Evolutionary conservation across 23 red algal species (phyloP).

Genomic region (Gracilaria caudata): DNA sequence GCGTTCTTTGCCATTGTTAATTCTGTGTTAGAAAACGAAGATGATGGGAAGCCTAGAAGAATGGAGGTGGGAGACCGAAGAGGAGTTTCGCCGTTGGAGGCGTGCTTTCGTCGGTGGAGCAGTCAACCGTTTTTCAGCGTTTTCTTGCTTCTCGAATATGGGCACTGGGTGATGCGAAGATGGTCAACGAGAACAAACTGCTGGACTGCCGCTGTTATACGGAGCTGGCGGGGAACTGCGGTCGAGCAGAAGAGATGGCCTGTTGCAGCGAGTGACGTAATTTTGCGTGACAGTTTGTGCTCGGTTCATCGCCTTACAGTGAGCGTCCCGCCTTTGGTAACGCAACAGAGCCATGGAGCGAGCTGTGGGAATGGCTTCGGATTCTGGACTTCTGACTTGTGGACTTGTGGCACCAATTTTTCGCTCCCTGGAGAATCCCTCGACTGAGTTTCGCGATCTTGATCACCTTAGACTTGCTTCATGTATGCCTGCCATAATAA

Average conservation of each 20-base stretch:
- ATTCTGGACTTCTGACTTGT: too few species aligned
- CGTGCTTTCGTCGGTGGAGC: not conserved
- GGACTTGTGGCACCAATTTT: too few species aligned
- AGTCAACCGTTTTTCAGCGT: not conserved
- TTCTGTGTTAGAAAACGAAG: not conserved
- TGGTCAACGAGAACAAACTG: not conserved
- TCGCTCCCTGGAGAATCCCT: too few species aligned
- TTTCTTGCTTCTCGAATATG: not conserved
- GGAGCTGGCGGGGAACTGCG: not conserved
- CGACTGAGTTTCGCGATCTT: not conserved
- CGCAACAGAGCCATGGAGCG: too few species aligned
- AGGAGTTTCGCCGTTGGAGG: not conserved
- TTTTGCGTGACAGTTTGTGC: not conserved
- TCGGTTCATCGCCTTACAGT: too few species aligned
- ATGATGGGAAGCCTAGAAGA: not conserved
- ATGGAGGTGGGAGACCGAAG: not conserved
- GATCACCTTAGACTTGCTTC: not conserved
- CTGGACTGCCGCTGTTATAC: too few species aligned
- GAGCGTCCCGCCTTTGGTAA: too few species aligned
- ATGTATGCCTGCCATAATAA: not conserved
- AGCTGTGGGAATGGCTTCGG: too few species aligned
- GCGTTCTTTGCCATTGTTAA: slow-evolving; percentile 2
- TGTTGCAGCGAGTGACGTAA: slow-evolving; percentile 5
- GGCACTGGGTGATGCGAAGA: not conserved
- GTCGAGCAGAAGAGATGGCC: not conserved